Evolutionary conservation across 768 basidiomycete species (phyloP).

Genomic region (Tylopilus felleus): DNA sequence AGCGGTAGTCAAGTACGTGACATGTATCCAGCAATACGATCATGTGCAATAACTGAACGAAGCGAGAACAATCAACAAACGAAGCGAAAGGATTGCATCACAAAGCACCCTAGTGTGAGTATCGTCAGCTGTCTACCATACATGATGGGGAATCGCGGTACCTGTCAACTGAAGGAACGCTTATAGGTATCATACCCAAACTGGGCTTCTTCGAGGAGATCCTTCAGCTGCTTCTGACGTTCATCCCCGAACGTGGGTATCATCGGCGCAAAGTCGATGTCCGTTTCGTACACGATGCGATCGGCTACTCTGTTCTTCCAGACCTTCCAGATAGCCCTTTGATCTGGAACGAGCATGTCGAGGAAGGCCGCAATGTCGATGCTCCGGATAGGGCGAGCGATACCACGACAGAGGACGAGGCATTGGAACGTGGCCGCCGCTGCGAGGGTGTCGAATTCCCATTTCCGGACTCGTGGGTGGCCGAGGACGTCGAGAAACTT

Average conservation of each 20-base stretch:
- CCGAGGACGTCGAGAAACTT: neutral
- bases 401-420: neutral
- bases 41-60: too few species aligned
- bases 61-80: too few species aligned
- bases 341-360: neutral
- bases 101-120: too few species aligned
- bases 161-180: neutral
- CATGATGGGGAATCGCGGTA: too few species aligned
- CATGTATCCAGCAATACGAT: too few species aligned
- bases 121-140: too few species aligned
- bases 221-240: neutral
- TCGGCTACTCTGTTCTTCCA: neutral
- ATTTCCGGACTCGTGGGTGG: neutral
- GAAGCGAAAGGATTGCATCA: too few species aligned
- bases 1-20: too few species aligned
- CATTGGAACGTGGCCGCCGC: neutral
- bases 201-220: neutral
- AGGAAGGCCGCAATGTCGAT: neutral
- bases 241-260: neutral
- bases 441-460: neutral
- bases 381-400: neutral
- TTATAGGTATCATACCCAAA: neutral
- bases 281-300: neutral
- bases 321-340: neutral
- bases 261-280: neutral